These are phyloP conservation scores for Xerocomellus dryophilus DNA, from an alignment of 768 basidiomycete genomes.

Conservation along the genomic window DNA sequence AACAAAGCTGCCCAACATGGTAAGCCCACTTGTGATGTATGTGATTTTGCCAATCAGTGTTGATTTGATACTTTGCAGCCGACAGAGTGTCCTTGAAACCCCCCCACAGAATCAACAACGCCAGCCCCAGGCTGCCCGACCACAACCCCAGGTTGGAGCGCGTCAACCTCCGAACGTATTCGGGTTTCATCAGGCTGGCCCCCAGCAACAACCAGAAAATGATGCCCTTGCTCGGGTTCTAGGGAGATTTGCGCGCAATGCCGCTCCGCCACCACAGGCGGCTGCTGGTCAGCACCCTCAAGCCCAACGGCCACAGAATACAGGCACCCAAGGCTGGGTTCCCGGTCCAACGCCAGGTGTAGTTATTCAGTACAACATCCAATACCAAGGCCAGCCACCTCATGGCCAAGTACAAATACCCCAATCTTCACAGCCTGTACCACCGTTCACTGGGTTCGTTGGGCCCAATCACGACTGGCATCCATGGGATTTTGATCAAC, in stretches of 20 bases:
- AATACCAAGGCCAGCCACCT: slow-evolving; percentile 46
- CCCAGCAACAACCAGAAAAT: slow-evolving; percentile 39
- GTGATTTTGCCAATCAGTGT: slow-evolving; percentile 1
- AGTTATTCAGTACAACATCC: slow-evolving; percentile 63
- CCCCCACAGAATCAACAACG: slow-evolving; percentile 33
- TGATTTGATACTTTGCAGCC: slow-evolving; percentile 40
- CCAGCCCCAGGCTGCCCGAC: slow-evolving; percentile 25
- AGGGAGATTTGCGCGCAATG: slow-evolving; percentile 54
- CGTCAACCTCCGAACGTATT: slow-evolving; percentile 33
- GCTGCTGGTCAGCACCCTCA: slow-evolving; percentile 32
- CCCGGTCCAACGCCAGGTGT: slow-evolving; percentile 43
- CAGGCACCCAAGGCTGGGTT: slow-evolving; percentile 36
- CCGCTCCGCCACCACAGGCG: slow-evolving; percentile 40
- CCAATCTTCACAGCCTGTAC: slow-evolving; percentile 40
- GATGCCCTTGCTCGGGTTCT: slow-evolving; percentile 37
- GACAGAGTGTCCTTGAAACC: slow-evolving; percentile 71
- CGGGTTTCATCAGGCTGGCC: slow-evolving; percentile 26
- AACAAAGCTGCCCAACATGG: slow-evolving; percentile 99
- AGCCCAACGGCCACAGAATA: slow-evolving; percentile 31
- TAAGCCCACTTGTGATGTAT: slow-evolving; percentile 36
- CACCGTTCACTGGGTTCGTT: slow-evolving; percentile 58
- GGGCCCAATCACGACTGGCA: slow-evolving; percentile 67
- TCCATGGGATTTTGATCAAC: slow-evolving; percentile 50
- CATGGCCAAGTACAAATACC: slow-evolving; percentile 31
- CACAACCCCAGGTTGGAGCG: slow-evolving; percentile 29